Evolutionary conservation across 2,329 filamentous ascomycete species (phyloP).

Genomic region (Mycosphaerelloides madeirae): DNA sequence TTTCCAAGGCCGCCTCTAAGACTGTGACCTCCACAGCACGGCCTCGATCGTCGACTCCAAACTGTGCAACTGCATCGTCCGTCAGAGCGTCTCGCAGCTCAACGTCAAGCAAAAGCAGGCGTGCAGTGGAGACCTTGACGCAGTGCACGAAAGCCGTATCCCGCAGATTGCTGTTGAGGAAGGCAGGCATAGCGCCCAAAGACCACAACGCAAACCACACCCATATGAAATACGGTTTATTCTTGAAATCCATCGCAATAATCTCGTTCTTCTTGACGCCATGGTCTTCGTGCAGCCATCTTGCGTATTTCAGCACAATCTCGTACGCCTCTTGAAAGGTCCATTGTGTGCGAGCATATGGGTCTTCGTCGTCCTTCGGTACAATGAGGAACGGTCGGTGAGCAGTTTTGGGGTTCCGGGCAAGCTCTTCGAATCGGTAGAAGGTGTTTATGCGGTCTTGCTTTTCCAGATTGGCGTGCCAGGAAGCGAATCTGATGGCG

Average conservation of each 20-base stretch:
- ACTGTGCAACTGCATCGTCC: constrained; percentile 46
- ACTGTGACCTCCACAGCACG: constrained; percentile 54
- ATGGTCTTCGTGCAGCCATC: constrained; percentile 64
- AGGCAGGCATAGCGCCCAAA: constrained; percentile 75
- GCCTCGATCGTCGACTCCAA: constrained; percentile 43
- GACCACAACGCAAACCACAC: constrained; percentile 75
- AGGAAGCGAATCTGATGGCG: constrained; percentile 52
- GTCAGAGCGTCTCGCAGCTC: constrained; percentile 53
- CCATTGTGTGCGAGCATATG: constrained; percentile 42
- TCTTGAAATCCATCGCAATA: constrained; percentile 76
- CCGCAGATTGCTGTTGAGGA: constrained; percentile 81
- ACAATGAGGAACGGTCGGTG: constrained; percentile 28
- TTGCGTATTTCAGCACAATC: constrained; percentile 64
- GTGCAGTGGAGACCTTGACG: constrained; percentile 61
- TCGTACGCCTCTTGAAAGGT: constrained; percentile 75
- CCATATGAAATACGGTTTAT: constrained; percentile 73
- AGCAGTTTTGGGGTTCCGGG: constrained; percentile 49
- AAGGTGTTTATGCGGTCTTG: constrained; percentile 65
- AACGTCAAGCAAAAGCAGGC: constrained; percentile 65
- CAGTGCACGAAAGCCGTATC: constrained; percentile 70
- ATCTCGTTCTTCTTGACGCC: constrained; percentile 66
- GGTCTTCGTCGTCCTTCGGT: constrained; percentile 22
- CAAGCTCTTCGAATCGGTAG: constrained; percentile 67
- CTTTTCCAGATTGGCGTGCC: constrained; percentile 24
- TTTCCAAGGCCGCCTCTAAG: constrained; percentile 57